Conservation (phyloP, 108 stramenopile species). For the Discostella pseudostelligera region DNA sequence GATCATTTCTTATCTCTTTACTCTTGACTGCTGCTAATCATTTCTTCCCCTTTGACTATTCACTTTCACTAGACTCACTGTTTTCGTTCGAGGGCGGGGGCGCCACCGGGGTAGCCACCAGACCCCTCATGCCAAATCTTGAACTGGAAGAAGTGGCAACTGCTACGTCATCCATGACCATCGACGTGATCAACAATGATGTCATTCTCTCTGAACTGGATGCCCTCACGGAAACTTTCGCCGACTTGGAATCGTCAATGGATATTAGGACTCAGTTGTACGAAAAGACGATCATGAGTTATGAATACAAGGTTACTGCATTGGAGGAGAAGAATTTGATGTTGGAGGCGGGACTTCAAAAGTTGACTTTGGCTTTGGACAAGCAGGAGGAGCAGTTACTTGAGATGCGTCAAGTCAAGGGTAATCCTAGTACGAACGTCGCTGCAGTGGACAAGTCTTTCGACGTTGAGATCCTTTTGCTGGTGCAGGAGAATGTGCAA, state of each 20-base stretch:
- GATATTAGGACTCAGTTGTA: slow-evolving; percentile 16
- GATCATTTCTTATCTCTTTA: neutral
- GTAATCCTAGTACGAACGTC: neutral
- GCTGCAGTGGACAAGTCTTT: neutral
- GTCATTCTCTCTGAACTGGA: slow-evolving; percentile 16
- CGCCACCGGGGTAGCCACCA: neutral
- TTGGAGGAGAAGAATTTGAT: slow-evolving; percentile 29
- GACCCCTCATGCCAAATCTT: slow-evolving; percentile 6
- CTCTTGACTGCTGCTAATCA: neutral
- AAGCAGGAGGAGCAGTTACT: slow-evolving; percentile 20
- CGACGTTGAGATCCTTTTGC: neutral
- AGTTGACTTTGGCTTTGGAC: slow-evolving; percentile 21
- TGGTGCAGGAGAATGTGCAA: slow-evolving; percentile 1
- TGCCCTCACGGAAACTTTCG: slow-evolving; percentile 21
- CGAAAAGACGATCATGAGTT: slow-evolving; percentile 10
- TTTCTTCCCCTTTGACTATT: no score
- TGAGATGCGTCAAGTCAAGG: slow-evolving; percentile 7
- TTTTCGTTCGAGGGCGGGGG: slow-evolving; percentile 9
- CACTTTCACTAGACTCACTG: neutral
- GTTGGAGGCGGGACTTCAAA: slow-evolving; percentile 20
- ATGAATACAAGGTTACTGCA: slow-evolving; percentile 6
- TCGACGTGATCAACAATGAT: slow-evolving; percentile 5
- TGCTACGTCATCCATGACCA: neutral
- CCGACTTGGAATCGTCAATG: slow-evolving; percentile 16
- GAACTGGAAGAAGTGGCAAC: neutral